Conservation (phyloP, 1,284 basidiomycete species). For the Mycosarcoma mackinlayi region DNA sequence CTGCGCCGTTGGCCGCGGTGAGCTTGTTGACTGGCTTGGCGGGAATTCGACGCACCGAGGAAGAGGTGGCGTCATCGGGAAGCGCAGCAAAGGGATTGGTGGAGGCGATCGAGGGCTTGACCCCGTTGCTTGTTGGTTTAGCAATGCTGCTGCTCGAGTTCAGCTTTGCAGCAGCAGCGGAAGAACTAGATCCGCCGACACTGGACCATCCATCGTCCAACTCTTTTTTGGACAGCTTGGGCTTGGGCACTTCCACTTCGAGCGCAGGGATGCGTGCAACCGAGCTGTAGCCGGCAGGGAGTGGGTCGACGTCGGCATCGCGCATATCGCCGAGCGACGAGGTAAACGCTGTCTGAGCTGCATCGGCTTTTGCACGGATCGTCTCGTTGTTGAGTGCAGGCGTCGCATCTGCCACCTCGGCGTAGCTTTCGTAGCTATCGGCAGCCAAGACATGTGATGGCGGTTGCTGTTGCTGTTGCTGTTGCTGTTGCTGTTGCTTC, state of each 20-base stretch:
- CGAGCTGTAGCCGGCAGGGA: conserved; percentile 24
- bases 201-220: conserved; percentile 42
- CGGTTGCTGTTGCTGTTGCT: background rate
- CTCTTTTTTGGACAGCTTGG: conserved; percentile 28
- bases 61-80: conserved; percentile 37
- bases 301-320: conserved; percentile 39
- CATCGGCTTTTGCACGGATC: conserved; percentile 23
- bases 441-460: conserved; percentile 1
- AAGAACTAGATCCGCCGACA: conserved; percentile 31
- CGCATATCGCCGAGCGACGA: conserved; percentile 41
- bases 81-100: conserved; percentile 53
- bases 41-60: conserved; percentile 21
- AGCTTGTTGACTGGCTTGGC: conserved; percentile 5
- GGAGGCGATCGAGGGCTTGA: conserved; percentile 28
- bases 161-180: conserved; percentile 7
- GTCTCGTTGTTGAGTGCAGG: conserved; percentile 28
- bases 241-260: conserved; percentile 6
- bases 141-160: conserved; percentile 8
- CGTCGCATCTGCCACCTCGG: conserved; percentile 11
- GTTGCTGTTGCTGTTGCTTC: conserved; percentile 13
- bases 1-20: conserved; percentile 1
- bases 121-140: conserved; percentile 1
- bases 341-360: conserved; percentile 23
- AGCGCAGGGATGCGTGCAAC: conserved; percentile 41
- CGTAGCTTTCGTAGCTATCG: conserved; percentile 15